Conservation (phyloP, 371 early-diverging fungal species). For the Syncephalis plumigaleata region DNA sequence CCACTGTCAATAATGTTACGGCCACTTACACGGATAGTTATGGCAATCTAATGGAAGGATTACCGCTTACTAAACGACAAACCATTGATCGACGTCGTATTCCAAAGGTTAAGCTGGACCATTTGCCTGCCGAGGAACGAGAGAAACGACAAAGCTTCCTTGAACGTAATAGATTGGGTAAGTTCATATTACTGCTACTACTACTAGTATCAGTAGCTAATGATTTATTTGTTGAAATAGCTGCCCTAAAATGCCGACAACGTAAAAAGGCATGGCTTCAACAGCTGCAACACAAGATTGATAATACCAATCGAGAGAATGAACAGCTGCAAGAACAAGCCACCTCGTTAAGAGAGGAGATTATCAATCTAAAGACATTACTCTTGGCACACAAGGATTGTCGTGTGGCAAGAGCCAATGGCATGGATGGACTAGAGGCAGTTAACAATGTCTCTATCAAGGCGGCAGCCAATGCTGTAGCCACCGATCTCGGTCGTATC, state of each 20-base stretch:
- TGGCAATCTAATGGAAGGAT: background rate
- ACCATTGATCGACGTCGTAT: too few species aligned
- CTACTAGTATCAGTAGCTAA: background rate
- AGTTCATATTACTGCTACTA: background rate
- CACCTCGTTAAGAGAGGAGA: constrained; percentile 44
- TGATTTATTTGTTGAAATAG: constrained; percentile 12
- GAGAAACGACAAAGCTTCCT: constrained; percentile 62
- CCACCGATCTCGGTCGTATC: too few species aligned
- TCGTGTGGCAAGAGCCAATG: constrained; percentile 46
- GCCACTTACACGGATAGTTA: constrained; percentile 2
- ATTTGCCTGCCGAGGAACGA: constrained; percentile 7
- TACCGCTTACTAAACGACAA: too few species aligned
- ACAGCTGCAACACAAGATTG: constrained; percentile 62
- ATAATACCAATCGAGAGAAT: constrained; percentile 46
- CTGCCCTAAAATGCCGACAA: constrained; percentile 80
- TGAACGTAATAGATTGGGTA: constrained; percentile 70
- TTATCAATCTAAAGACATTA: constrained; percentile 51
- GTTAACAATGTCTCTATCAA: background rate
- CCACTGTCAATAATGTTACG: background rate
- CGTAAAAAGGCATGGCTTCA: constrained; percentile 76
- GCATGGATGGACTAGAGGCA: constrained; percentile 15
- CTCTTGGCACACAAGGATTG: constrained; percentile 64
- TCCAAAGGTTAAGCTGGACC: too few species aligned
- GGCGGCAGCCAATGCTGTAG: too few species aligned
- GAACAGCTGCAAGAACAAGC: constrained; percentile 48